These are phyloP conservation scores for Paracoccidioides lutzii DNA, from an alignment of 2,329 filamentous ascomycete genomes.

Conservation along the genomic window DNA sequence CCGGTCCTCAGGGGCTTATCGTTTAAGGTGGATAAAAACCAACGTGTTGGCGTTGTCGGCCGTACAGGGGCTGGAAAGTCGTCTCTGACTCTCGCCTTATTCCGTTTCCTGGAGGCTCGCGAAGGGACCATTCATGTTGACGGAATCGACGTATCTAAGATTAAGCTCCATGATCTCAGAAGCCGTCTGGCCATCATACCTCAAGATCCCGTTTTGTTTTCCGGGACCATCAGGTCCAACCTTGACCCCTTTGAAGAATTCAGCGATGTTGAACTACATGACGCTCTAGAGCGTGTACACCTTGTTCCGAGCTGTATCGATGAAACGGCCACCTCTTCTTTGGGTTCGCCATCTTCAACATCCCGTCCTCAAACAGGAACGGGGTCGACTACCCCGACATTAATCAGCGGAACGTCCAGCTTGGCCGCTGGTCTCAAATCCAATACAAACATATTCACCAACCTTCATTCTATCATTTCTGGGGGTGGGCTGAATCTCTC, in stretches of 20 bases:
- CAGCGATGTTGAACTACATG: constrained; percentile 53
- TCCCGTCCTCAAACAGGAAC: constrained; percentile 8
- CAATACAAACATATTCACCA: constrained; percentile 48
- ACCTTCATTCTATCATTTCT: constrained; percentile 50
- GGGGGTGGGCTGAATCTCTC: constrained; percentile 64
- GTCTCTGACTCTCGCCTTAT: constrained; percentile 59
- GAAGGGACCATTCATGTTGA: constrained; percentile 58
- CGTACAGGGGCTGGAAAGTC: constrained; percentile 70
- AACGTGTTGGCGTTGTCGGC: constrained; percentile 64
- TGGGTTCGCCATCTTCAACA: neutral
- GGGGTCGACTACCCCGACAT: constrained; percentile 11
- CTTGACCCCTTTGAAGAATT: constrained; percentile 64
- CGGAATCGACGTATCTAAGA: constrained; percentile 59
- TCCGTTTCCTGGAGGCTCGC: constrained; percentile 60
- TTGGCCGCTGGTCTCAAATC: constrained; percentile 27
- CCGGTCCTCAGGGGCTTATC: constrained; percentile 57
- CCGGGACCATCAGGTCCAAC: constrained; percentile 62
- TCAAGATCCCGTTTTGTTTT: constrained; percentile 71
- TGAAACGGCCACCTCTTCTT: constrained; percentile 22
- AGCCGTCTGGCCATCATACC: constrained; percentile 70
- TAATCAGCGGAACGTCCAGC: constrained; percentile 13
- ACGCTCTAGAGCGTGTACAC: constrained; percentile 58
- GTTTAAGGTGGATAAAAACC: constrained; percentile 53
- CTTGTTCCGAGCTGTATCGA: constrained; percentile 39
- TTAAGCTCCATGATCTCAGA: constrained; percentile 56